Evolutionary conservation across 345 rosid species (phyloP).

Genomic region (Lagerstroemia speciosa): DNA sequence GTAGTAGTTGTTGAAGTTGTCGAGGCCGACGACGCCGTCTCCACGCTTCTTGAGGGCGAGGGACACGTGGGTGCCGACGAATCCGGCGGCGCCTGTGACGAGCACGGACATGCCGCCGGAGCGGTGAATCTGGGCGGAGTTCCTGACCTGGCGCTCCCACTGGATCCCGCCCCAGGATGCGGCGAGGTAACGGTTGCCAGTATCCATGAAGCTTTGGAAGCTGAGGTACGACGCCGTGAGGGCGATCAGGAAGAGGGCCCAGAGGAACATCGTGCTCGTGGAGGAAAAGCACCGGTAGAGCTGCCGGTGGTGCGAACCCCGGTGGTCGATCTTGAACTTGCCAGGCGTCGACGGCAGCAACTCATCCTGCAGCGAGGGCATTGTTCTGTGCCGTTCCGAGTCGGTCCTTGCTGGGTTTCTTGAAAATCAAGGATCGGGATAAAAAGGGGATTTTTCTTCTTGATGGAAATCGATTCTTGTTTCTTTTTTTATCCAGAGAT

Average conservation of each 20-base stretch:
- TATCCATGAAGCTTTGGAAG: constrained; percentile 34
- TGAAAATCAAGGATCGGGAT: neutral
- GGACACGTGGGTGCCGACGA: constrained; percentile 30
- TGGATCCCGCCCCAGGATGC: constrained; percentile 27
- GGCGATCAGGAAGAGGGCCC: constrained; percentile 42
- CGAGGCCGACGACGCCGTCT: constrained; percentile 30
- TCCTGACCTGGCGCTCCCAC: constrained; percentile 25
- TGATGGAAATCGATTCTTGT: neutral
- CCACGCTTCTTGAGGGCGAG: constrained; percentile 26
- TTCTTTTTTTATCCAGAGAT: neutral
- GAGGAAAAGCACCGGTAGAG: constrained; percentile 40
- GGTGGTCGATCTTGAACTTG: constrained; percentile 39
- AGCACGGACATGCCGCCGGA: constrained; percentile 24
- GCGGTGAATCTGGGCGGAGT: constrained; percentile 21
- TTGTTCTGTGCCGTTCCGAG: neutral
- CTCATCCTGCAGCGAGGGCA: constrained; percentile 35
- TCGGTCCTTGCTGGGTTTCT: neutral
- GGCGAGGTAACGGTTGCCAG: constrained; percentile 26
- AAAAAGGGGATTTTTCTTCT: neutral
- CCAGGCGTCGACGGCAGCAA: constrained; percentile 44
- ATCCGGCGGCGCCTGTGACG: constrained; percentile 29
- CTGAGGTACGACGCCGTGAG: constrained; percentile 39
- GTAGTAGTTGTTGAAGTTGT: constrained; percentile 29
- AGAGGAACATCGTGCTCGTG: constrained; percentile 37
- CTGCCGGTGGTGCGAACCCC: constrained; percentile 24